Percentiles rank a stretch among this genome's conserved stretches.
Evolutionary conservation across 139 green algal species (phyloP).

Genomic region (Limnomonas spitsbergensis): DNA sequence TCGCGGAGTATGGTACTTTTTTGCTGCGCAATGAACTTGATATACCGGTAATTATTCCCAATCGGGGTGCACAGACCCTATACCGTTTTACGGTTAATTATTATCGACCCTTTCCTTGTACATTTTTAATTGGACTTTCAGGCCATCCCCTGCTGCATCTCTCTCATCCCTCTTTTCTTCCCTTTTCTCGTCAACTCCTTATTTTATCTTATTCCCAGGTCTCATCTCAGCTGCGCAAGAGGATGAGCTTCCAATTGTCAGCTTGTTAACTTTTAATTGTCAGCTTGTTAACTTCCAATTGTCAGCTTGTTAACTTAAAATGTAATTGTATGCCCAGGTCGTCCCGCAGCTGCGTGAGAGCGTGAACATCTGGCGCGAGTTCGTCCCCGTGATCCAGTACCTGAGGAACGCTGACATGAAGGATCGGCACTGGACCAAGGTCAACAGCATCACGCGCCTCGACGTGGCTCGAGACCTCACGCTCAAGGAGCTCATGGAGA

Average conservation of each 20-base stretch:
- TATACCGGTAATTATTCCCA: too few species aligned
- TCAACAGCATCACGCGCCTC: constrained; percentile 13
- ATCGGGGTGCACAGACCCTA: too few species aligned
- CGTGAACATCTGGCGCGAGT: constrained; percentile 39
- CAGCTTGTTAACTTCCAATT: neutral
- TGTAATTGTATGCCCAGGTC: too few species aligned
- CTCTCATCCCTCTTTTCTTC: too few species aligned
- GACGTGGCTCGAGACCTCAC: constrained; percentile 40
- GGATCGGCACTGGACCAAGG: constrained; percentile 72
- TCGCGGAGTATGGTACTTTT: too few species aligned
- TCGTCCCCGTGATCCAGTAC: constrained; percentile 53
- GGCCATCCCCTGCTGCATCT: too few species aligned
- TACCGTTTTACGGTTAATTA: too few species aligned
- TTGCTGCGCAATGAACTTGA: too few species aligned
- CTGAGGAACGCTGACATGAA: constrained; percentile 66
- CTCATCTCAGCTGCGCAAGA: neutral
- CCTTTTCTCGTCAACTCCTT: too few species aligned
- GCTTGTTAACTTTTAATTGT: neutral
- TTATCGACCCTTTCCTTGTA: too few species aligned
- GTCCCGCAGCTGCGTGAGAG: constrained; percentile 35
- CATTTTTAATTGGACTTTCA: too few species aligned
- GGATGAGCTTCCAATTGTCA: neutral
- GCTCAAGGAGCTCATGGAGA: constrained; percentile 44
- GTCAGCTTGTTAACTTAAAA: neutral
- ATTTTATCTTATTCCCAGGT: too few species aligned